These are phyloP conservation scores for Zygnema circumcarinatum DNA, from an alignment of 139 green algal genomes.

Conservation along the genomic window DNA sequence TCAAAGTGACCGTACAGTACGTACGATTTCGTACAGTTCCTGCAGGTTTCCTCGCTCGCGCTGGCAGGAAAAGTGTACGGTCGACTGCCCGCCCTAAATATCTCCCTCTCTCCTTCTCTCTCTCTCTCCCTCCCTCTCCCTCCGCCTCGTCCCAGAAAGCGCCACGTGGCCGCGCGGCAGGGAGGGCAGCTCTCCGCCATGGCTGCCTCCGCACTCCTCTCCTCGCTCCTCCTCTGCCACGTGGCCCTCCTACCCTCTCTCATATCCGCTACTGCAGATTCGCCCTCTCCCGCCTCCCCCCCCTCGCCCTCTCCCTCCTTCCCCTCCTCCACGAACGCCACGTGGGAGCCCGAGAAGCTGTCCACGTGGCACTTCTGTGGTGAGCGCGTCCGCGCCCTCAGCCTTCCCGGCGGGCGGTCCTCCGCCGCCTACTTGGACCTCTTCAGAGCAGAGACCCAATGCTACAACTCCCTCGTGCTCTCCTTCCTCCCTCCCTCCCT, in stretches of 20 bases:
- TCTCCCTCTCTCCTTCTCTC: neutral
- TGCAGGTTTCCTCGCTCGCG: no score
- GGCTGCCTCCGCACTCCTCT: no score
- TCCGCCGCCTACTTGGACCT: slow-evolving; percentile 8
- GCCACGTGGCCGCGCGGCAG: no score
- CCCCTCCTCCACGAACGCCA: neutral
- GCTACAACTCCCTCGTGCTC: slow-evolving; percentile 32
- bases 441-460: slow-evolving; percentile 27
- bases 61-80: no score
- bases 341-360: neutral
- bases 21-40: no score
- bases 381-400: neutral
- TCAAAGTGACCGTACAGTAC: no score
- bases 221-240: neutral
- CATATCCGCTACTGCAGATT: neutral
- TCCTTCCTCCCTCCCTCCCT: slow-evolving; percentile 13
- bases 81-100: no score
- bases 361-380: neutral
- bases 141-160: neutral
- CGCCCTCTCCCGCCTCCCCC: neutral
- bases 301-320: neutral
- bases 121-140: neutral
- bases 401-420: neutral
- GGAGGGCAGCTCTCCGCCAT: no score
- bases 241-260: neutral